Evolutionary conservation across 208 protist genomes (phyloP).

Genomic region (Leishmania tropica): DNA sequence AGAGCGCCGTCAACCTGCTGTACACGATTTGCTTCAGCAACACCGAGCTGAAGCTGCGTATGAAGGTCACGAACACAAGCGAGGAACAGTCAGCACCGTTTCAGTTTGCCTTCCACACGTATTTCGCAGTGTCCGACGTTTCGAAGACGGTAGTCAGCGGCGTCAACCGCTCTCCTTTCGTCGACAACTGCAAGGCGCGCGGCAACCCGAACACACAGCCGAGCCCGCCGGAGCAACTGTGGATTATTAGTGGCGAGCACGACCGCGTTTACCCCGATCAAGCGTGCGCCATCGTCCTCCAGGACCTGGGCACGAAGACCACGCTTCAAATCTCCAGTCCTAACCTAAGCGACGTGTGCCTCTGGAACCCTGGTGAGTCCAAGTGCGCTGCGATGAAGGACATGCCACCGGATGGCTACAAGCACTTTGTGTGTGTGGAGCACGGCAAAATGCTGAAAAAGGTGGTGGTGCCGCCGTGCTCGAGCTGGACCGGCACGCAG

Average conservation of each 20-base stretch:
- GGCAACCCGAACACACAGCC: constrained; percentile 46
- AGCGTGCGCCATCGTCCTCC: constrained; percentile 46
- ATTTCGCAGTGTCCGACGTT: constrained; percentile 75
- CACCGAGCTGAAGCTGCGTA: constrained; percentile 52
- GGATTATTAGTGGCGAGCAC: constrained; percentile 58
- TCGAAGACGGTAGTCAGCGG: constrained; percentile 65
- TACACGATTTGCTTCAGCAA: constrained; percentile 85
- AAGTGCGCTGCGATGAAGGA: constrained; percentile 77
- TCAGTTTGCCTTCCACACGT: constrained; percentile 87
- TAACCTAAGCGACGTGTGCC: constrained; percentile 73
- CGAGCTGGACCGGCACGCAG: constrained; percentile 61
- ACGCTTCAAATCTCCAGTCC: constrained; percentile 45
- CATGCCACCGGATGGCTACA: constrained; percentile 77
- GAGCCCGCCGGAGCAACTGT: constrained; percentile 27
- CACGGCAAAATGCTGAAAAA: constrained; percentile 76
- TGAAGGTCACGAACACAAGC: constrained; percentile 69
- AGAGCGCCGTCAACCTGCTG: constrained; percentile 31
- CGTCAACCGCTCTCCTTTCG: constrained; percentile 64
- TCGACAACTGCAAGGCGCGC: constrained; percentile 59
- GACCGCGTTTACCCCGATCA: constrained; percentile 82
- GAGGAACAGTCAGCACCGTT: constrained; percentile 48
- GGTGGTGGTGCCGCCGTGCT: constrained; percentile 58
- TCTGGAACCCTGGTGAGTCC: constrained; percentile 88
- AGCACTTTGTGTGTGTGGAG: constrained; percentile 88
- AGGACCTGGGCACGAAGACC: constrained; percentile 38